Evolutionary conservation across 345 rosid species (phyloP), one percentile per base, ranked within the genome.

Genomic region (Leavenworthia alabamica): DNA sequence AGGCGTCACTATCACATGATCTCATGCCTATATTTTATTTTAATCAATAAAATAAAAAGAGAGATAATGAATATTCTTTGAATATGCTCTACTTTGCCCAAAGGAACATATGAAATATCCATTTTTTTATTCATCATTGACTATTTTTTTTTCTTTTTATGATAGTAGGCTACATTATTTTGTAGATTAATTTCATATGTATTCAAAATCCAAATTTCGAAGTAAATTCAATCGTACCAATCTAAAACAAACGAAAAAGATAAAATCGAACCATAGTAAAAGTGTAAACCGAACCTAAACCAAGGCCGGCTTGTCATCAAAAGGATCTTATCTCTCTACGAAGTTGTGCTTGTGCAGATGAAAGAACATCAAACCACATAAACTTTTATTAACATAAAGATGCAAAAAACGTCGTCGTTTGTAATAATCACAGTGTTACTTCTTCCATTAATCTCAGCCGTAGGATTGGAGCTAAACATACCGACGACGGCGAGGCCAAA

Each of bases 381-480:
- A 13, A 43, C 54, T 20, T 27, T 48, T n/a, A n/a, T n/a, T n/a
- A n/a, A n/a, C n/a, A n/a, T n/a, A 9, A 9, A 37, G 17, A 52
- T 60, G 65, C 57, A 7, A 43, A 26, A 2, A 17, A 13, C 35
- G 31, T 35, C 16, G 12, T 35, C 12, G 0, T 16, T 24, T 27
- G 15, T 28, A 39, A 61, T 73, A 64, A 39, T 73, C 29, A 41
- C 48, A 20, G 35, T 67, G 8, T 29, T 48, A 26, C 16, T 3
- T 32, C 73, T 73, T 47, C 51, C 28, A 24, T 4, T 60, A 55
- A 35, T 73, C 62, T 36, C 58, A 14, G 39, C 78, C 62, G 69
- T 36, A 17, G 72, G 46, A 57, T 74, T 60, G 40, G 50, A 63
- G 43, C 49, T 53, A 17, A 70, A 7, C 52, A 49, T 27, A 56